A percentile compares a stretch with the other conserved stretches of the same genome.
Evolutionary conservation across 352 stramenopile genomes (phyloP).

Genomic region (Blastocystis sp.): DNA sequence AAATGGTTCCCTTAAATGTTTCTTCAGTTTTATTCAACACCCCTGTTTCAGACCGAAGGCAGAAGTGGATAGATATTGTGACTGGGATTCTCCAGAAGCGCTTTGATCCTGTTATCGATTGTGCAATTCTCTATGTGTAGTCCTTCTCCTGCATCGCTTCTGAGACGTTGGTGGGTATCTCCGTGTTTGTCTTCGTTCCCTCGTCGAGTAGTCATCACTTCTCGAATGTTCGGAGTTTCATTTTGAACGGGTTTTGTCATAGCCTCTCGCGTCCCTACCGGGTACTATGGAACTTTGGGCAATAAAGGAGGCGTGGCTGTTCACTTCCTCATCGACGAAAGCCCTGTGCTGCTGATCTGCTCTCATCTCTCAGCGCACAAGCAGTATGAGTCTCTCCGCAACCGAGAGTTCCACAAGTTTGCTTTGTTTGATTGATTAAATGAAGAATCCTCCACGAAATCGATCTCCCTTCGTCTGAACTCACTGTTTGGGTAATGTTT

Average conservation of each 20-base stretch:
- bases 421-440: neutral
- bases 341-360: neutral
- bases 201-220: neutral
- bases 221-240: neutral
- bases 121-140: neutral
- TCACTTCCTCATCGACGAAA: neutral
- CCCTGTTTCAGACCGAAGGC: neutral
- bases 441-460: slow-evolving; percentile 13
- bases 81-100: neutral
- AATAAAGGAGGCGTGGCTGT: slow-evolving; percentile 38
- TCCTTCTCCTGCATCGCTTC: neutral
- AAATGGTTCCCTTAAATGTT: slow-evolving; percentile 37
- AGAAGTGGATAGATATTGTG: neutral
- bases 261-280: neutral
- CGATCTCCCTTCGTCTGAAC: neutral
- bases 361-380: slow-evolving; percentile 15
- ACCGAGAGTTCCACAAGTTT: slow-evolving; percentile 31
- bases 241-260: neutral
- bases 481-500: neutral
- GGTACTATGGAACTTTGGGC: neutral
- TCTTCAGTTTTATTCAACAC: neutral
- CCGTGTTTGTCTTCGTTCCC: neutral
- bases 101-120: neutral
- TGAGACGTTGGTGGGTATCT: neutral
- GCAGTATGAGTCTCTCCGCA: neutral